Percentiles rank a stretch among this genome's conserved stretches.
These are phyloP conservation scores for Forsythia viridissima DNA, from an alignment of 257 asterid genomes.

Conservation along the genomic window DNA sequence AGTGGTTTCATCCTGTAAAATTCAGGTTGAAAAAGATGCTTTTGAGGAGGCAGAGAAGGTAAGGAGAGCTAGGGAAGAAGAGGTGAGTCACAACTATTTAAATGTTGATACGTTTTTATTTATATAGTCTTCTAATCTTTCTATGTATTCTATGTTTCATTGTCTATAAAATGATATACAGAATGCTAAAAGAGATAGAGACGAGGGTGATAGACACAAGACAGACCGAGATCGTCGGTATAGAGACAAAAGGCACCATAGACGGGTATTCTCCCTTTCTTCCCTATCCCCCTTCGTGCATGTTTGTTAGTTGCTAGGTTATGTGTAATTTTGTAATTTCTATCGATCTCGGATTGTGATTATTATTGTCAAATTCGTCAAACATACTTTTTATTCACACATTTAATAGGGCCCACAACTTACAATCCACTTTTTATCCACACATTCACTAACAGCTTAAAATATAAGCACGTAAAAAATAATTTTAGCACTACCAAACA, in stretches of 20 bases:
- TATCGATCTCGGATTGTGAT: background rate
- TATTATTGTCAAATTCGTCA: no score
- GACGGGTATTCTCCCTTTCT: background rate
- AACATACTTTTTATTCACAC: no score
- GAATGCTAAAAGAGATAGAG: conserved; percentile 87
- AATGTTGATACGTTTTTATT: conserved; percentile 20
- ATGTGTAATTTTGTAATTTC: background rate
- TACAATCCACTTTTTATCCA: no score
- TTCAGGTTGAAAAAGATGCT: conserved; percentile 71
- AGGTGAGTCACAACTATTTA: conserved; percentile 29
- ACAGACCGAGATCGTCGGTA: conserved; percentile 55
- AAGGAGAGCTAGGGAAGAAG: conserved; percentile 79
- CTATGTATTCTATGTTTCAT: background rate
- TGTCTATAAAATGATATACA: conserved; percentile 24
- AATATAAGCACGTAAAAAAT: no score
- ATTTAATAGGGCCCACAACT: no score
- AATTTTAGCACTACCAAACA: no score
- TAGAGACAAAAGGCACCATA: conserved; percentile 26
- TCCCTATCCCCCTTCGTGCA: background rate
- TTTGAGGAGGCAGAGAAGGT: conserved; percentile 80
- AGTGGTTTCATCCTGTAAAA: background rate
- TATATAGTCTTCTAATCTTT: conserved; percentile 4
- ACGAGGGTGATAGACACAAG: conserved; percentile 88
- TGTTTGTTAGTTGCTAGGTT: background rate
- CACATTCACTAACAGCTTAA: no score